Conservation (phyloP, 73 alveolate genomes). For the Uronychia setigera region DNA sequence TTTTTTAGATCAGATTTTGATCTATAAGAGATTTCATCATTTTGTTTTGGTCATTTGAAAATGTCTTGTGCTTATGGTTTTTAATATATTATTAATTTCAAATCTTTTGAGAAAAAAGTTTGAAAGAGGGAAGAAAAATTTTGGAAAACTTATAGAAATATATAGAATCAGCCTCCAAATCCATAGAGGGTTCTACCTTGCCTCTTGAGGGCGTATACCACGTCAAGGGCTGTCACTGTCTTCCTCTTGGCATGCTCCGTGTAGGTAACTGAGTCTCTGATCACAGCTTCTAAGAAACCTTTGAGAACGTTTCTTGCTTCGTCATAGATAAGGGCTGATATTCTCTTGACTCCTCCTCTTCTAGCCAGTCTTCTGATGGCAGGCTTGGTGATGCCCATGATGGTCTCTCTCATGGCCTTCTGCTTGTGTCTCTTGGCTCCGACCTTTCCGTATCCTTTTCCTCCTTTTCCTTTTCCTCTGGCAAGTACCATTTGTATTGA, state of each 20-base stretch:
- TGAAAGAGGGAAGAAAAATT: too few species aligned
- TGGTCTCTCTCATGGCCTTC: conserved; percentile 66
- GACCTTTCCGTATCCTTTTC: conserved; percentile 74
- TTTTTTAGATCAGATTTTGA: too few species aligned
- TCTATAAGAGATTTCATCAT: too few species aligned
- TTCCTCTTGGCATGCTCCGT: conserved; percentile 87
- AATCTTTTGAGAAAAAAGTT: too few species aligned
- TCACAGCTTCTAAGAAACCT: conserved; percentile 63
- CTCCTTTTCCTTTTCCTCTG: conserved; percentile 64
- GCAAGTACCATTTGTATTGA: too few species aligned
- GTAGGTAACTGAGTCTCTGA: conserved; percentile 76
- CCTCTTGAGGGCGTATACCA: conserved; percentile 87
- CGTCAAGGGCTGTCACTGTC: conserved; percentile 86
- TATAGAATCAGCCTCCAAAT: conserved; percentile 79
- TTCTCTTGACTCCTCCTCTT: conserved; percentile 88
- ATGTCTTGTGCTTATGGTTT: too few species aligned
- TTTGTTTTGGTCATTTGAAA: too few species aligned
- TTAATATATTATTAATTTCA: too few species aligned
- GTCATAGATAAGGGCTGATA: conserved; percentile 63
- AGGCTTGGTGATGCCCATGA: conserved; percentile 79
- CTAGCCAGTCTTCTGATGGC: conserved; percentile 87
- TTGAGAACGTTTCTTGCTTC: conserved; percentile 75
- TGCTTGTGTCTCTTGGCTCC: conserved; percentile 75
- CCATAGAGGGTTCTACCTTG: conserved; percentile 91
- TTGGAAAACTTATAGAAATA: too few species aligned